A percentile compares a stretch with the other conserved stretches of the same genome.
phyloP scores from a whole-genome alignment of 768 basidiomycete species.

The Xerocomellus intermedius region DNA sequence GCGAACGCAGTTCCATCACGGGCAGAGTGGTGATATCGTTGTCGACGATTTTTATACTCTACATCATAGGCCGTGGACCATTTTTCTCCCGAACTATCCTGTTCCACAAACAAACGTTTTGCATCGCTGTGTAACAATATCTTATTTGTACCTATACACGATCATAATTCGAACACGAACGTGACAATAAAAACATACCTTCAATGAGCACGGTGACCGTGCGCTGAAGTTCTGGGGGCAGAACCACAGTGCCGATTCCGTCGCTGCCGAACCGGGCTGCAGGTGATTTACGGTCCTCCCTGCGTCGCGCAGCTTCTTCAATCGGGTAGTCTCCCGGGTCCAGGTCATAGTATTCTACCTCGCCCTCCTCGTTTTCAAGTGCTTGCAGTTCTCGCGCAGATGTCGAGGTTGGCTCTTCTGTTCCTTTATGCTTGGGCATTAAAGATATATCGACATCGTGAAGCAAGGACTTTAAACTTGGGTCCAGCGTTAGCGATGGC shows the following conservation, averaged over 20 bases:
- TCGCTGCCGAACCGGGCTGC: constrained; percentile 81
- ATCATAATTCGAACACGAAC: constrained; percentile 10
- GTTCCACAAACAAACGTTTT: constrained; percentile 60
- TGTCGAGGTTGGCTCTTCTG: constrained; percentile 20
- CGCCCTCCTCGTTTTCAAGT: constrained; percentile 37
- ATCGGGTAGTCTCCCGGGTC: constrained; percentile 31
- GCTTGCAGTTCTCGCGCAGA: constrained; percentile 56
- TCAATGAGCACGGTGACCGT: constrained; percentile 67
- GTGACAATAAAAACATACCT: constrained; percentile 39
- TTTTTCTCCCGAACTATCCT: constrained; percentile 27
- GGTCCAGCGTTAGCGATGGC: constrained; percentile 61
- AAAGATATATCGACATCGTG: constrained; percentile 69
- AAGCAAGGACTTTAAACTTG: constrained; percentile 59
- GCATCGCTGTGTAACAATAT: constrained; percentile 65
- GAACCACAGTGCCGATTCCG: constrained; percentile 63
- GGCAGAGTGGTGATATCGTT: constrained; percentile 56
- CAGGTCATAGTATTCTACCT: constrained; percentile 33
- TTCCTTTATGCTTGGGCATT: constrained; percentile 32
- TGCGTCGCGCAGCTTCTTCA: constrained; percentile 25
- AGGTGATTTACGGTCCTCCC: constrained; percentile 63
- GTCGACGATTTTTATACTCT: constrained; percentile 58
- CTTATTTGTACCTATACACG: constrained; percentile 57
- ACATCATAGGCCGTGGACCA: constrained; percentile 61
- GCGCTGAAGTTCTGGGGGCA: constrained; percentile 70
- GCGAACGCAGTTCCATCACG: constrained; percentile 85